Percentiles rank a stretch among this genome's conserved stretches.
These are phyloP conservation scores for Cutaneotrichosporon mucoides DNA, from an alignment of 1,284 basidiomycete genomes.

Conservation along the genomic window DNA sequence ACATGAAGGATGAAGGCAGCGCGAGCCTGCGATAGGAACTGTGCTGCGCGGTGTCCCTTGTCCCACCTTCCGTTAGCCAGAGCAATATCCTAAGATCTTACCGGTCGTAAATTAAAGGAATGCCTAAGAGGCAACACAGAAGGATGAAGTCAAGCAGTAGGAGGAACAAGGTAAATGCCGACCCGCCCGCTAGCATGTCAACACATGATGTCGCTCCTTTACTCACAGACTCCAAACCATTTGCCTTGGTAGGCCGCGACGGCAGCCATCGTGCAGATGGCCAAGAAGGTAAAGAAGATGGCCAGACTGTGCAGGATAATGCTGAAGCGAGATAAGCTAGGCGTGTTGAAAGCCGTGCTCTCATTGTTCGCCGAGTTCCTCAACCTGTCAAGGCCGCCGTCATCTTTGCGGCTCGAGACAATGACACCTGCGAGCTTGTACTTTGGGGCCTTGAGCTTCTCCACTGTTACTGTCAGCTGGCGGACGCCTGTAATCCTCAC, in stretches of 20 bases:
- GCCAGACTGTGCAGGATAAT: slow-evolving; percentile 7
- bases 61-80: slow-evolving; percentile 52
- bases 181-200: slow-evolving; percentile 64
- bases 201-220: too few species aligned
- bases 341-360: background rate
- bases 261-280: slow-evolving; percentile 80
- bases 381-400: slow-evolving; percentile 3
- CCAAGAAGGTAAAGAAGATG: slow-evolving; percentile 79
- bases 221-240: slow-evolving; percentile 77
- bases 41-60: slow-evolving; percentile 66
- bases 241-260: slow-evolving; percentile 80
- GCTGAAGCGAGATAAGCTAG: background rate
- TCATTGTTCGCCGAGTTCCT: slow-evolving; percentile 3
- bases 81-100: slow-evolving; percentile 31
- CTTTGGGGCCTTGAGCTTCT: too few species aligned
- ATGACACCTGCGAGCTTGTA: slow-evolving; percentile 9
- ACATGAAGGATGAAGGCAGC: slow-evolving; percentile 73
- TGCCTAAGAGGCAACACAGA: slow-evolving; percentile 63
- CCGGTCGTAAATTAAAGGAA: slow-evolving; percentile 79
- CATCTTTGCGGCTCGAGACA: background rate
- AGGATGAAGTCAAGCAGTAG: slow-evolving; percentile 70
- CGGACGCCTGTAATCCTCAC: too few species aligned
- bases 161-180: slow-evolving; percentile 79
- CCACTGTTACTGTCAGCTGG: too few species aligned
- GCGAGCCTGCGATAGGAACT: slow-evolving; percentile 72